Percentiles rank a stretch among this genome's conserved stretches.
Evolutionary conservation across 2,329 filamentous ascomycete species (phyloP).

Genomic region (Fusarium mundagurra): DNA sequence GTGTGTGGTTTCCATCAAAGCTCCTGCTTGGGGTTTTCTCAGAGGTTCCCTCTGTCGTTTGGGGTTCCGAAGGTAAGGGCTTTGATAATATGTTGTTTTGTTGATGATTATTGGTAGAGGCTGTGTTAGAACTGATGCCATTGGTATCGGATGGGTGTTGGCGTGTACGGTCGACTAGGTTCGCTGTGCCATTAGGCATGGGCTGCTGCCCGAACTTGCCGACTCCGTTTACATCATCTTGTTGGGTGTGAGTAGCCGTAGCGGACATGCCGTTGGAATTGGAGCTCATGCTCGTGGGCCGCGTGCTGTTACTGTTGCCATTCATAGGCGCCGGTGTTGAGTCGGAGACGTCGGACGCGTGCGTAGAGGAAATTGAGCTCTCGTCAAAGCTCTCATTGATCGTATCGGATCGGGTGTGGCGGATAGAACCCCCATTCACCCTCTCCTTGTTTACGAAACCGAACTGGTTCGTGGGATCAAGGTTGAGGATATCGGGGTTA

Average conservation of each 20-base stretch:
- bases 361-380: conserved; percentile 62
- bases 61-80: conserved; percentile 37
- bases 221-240: conserved; percentile 38
- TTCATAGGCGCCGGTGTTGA: conserved; percentile 54
- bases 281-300: conserved; percentile 66
- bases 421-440: conserved; percentile 50
- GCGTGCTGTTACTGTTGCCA: conserved; percentile 53
- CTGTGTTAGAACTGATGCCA: conserved; percentile 23
- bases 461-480: conserved; percentile 54
- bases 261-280: conserved; percentile 65
- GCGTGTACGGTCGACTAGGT: conserved; percentile 46
- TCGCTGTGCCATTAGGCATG: conserved; percentile 42
- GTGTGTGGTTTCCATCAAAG: conserved; percentile 18
- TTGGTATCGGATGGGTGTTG: conserved; percentile 31
- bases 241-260: conserved; percentile 45
- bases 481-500: conserved; percentile 55
- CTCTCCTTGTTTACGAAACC: conserved; percentile 48
- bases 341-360: conserved; percentile 63
- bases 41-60: conserved; percentile 15
- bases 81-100: conserved; percentile 32
- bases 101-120: conserved; percentile 20
- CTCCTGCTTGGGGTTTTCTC: conserved; percentile 29
- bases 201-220: conserved; percentile 34
- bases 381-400: conserved; percentile 65
- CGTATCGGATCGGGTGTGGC: conserved; percentile 56